A percentile compares a stretch with the other conserved stretches of the same genome.
Conservation (phyloP, 2,329 filamentous ascomycete species). For the Clarireedia hainanense region DNA sequence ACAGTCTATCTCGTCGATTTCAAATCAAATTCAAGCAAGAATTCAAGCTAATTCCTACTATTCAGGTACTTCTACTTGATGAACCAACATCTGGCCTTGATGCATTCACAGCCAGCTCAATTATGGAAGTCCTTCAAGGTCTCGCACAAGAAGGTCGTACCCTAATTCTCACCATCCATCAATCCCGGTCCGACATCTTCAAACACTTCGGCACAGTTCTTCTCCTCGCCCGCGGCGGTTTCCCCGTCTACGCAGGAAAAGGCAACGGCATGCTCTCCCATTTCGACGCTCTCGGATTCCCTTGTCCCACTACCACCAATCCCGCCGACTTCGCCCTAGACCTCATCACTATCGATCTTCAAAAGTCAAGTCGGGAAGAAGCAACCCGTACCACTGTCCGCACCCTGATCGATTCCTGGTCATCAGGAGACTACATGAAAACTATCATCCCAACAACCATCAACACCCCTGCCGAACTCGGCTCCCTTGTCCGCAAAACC, state of each 20-base stretch:
- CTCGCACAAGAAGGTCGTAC: constrained; percentile 68
- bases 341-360: constrained; percentile 67
- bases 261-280: constrained; percentile 57
- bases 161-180: constrained; percentile 69
- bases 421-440: constrained; percentile 17
- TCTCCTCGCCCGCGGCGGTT: constrained; percentile 61
- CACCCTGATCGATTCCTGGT: constrained; percentile 54
- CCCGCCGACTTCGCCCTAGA: constrained; percentile 73
- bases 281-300: constrained; percentile 50
- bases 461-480: constrained; percentile 63
- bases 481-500: constrained; percentile 55
- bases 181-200: constrained; percentile 67
- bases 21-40: not conserved
- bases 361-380: constrained; percentile 53
- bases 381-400: constrained; percentile 56
- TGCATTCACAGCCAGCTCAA: constrained; percentile 69
- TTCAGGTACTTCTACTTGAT: constrained; percentile 57
- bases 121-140: constrained; percentile 64
- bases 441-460: constrained; percentile 20
- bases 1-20: constrained; percentile 51
- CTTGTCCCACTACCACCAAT: constrained; percentile 63
- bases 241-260: constrained; percentile 58
- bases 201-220: constrained; percentile 63
- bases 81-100: constrained; percentile 72
- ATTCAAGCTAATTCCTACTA: not conserved